A percentile compares a stretch with the other conserved stretches of the same genome.
Conservation (phyloP, 495 filamentous ascomycete genomes). For the Podospora fimiseda region DNA sequence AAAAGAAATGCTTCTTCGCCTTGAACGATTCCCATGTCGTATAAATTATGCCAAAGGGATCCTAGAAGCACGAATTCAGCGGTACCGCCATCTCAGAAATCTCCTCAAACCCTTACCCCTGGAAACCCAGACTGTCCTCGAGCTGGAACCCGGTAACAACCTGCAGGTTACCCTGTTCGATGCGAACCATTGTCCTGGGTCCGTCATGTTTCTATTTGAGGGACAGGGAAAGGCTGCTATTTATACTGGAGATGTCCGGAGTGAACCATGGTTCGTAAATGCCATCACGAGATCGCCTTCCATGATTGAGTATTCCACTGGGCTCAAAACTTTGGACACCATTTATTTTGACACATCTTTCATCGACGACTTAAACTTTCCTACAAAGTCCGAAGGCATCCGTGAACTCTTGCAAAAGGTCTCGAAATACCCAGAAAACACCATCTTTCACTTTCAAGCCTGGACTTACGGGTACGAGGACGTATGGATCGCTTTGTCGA, state of each 20-base stretch:
- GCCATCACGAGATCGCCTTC: constrained; percentile 60
- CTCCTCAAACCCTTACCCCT: constrained; percentile 76
- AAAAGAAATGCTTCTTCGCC: constrained; percentile 65
- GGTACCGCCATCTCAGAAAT: constrained; percentile 68
- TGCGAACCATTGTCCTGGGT: constrained; percentile 87
- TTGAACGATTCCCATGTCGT: constrained; percentile 71
- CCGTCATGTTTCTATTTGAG: constrained; percentile 92
- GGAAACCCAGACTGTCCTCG: constrained; percentile 72
- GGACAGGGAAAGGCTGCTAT: constrained; percentile 66
- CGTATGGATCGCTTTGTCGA: constrained; percentile 78
- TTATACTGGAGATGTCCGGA: constrained; percentile 90
- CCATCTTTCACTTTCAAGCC: constrained; percentile 75
- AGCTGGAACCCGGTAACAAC: constrained; percentile 57
- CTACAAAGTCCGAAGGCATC: constrained; percentile 65
- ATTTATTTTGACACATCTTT: constrained; percentile 90
- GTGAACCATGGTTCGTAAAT: constrained; percentile 53
- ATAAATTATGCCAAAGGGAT: constrained; percentile 76
- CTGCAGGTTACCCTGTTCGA: constrained; percentile 81
- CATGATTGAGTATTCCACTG: constrained; percentile 67
- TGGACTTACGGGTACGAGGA: constrained; percentile 96
- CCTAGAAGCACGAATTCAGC: constrained; percentile 59
- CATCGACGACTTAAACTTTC: constrained; percentile 40
- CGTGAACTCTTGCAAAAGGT: constrained; percentile 67
- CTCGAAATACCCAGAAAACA: constrained; percentile 61
- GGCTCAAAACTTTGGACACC: constrained; percentile 60